Conservation (phyloP, 2,329 filamentous ascomycete genomes). For the Pseudogymnoascus sp. region DNA sequence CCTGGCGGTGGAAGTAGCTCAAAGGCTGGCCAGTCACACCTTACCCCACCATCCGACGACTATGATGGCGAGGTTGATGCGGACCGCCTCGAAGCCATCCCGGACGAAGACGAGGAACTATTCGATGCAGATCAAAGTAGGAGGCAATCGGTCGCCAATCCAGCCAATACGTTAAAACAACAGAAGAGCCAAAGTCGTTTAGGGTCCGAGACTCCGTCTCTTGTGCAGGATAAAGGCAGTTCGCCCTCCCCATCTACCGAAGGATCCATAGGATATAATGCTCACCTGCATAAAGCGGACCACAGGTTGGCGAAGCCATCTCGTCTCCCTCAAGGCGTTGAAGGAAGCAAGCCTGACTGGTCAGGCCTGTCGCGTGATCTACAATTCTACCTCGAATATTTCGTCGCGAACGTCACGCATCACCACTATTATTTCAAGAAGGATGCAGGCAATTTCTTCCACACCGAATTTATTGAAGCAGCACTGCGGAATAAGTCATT, state of each 20-base stretch:
- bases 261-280: slow-evolving; percentile 24
- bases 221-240: slow-evolving; percentile 42
- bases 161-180: slow-evolving; percentile 31
- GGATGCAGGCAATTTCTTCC: slow-evolving; percentile 66
- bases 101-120: slow-evolving; percentile 42
- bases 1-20: slow-evolving; percentile 13
- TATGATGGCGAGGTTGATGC: slow-evolving; percentile 39
- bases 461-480: slow-evolving; percentile 58
- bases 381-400: slow-evolving; percentile 71
- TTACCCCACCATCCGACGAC: slow-evolving; percentile 47
- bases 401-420: slow-evolving; percentile 65
- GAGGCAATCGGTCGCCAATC: slow-evolving; percentile 15
- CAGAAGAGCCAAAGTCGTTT: slow-evolving; percentile 34
- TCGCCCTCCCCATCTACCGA: slow-evolving; percentile 45
- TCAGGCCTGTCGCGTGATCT: slow-evolving; percentile 58
- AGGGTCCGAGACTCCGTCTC: slow-evolving; percentile 45
- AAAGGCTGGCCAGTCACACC: slow-evolving; percentile 25
- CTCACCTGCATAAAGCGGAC: slow-evolving; percentile 15
- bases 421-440: slow-evolving; percentile 75
- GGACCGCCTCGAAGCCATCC: slow-evolving; percentile 44
- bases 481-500: slow-evolving; percentile 73
- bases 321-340: slow-evolving; percentile 23
- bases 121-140: slow-evolving; percentile 15
- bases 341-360: slow-evolving; percentile 35
- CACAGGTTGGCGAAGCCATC: slow-evolving; percentile 16